A percentile compares a stretch with the other conserved stretches of the same genome.
These are phyloP conservation scores for Sapria himalayana DNA, from an alignment of 345 rosid species.

Conservation along the genomic window DNA sequence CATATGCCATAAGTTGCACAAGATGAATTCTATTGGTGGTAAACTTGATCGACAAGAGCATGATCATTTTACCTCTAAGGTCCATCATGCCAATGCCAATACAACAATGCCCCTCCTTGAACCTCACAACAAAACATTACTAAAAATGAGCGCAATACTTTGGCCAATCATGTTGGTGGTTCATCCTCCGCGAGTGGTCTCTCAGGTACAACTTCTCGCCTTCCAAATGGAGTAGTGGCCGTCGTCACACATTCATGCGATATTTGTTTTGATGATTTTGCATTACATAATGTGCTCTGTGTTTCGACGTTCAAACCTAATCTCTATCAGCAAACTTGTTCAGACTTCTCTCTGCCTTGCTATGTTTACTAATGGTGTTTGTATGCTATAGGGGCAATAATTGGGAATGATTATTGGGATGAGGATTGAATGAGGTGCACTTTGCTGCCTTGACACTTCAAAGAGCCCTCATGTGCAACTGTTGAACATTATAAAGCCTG, in stretches of 20 bases:
- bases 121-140: neutral
- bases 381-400: neutral
- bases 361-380: constrained; percentile 1
- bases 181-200: neutral
- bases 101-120: constrained; percentile 1
- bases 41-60: neutral
- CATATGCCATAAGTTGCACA: neutral
- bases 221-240: neutral
- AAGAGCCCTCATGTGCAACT: too few species aligned
- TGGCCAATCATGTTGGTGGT: neutral
- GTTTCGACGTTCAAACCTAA: neutral
- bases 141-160: neutral
- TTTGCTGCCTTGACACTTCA: neutral
- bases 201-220: neutral
- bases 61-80: neutral
- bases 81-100: neutral
- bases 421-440: neutral
- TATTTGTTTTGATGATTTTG: neutral
- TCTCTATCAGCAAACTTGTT: neutral
- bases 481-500: too few species aligned
- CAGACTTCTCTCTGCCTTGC: neutral
- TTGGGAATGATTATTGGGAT: neutral
- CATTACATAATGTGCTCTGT: constrained; percentile 1
- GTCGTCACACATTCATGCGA: neutral
- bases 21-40: neutral